Conservation (phyloP, 129 eudicot genomes). For the Pulicaria dysenterica region DNA sequence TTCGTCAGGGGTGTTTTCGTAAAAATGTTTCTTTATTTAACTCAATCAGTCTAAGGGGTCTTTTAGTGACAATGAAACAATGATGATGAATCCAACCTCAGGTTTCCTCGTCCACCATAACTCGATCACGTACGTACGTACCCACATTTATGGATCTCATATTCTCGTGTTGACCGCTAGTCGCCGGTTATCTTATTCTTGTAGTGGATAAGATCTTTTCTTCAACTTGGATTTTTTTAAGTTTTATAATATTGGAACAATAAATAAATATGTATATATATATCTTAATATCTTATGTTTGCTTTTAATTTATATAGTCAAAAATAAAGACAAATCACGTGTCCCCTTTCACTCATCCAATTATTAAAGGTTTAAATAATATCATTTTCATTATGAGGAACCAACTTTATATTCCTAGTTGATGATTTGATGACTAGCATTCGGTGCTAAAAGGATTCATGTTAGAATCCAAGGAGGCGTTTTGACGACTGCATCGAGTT, state of each 20-base stretch:
- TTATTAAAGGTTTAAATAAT: constrained; percentile 4
- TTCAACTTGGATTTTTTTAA: not conserved
- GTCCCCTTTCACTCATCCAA: constrained; percentile 19
- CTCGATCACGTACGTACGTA: too few relatives aligned
- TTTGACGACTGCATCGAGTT: too few relatives aligned
- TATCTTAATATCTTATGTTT: constrained; percentile 11
- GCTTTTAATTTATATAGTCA: constrained; percentile 29
- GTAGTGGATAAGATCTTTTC: too few relatives aligned
- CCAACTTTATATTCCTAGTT: not conserved
- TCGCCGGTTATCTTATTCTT: constrained; percentile 15
- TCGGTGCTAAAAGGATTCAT: not conserved
- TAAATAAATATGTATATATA: too few relatives aligned
- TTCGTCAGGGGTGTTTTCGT: too few relatives aligned
- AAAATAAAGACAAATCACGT: constrained; percentile 28
- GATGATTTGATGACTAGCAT: not conserved
- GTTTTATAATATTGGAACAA: too few relatives aligned
- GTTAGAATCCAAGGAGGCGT: constrained; percentile 9
- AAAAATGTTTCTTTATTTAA: not conserved
- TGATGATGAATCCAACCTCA: not conserved
- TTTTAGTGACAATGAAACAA: not conserved
- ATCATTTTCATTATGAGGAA: constrained; percentile 5
- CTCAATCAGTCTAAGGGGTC: not conserved
- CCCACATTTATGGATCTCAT: constrained; percentile 28
- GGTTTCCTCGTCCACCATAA: not conserved
- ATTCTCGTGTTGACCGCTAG: constrained; percentile 17